Percentiles rank a stretch among this genome's conserved stretches.
These are phyloP conservation scores for Eucalyptus marginata DNA, from an alignment of 345 rosid genomes.

Conservation along the genomic window DNA sequence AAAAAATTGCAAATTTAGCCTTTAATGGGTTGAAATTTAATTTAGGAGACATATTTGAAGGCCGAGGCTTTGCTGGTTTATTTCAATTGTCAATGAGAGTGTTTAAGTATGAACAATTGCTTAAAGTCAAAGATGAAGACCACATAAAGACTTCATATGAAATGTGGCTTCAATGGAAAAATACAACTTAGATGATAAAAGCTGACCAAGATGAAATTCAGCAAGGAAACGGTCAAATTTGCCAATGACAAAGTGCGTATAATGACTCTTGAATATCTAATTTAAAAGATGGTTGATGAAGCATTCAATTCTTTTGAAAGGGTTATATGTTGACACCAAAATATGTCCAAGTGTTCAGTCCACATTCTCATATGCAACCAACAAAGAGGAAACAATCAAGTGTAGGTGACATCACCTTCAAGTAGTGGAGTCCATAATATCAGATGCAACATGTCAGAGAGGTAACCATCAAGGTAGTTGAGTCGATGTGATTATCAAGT, in stretches of 20 bases:
- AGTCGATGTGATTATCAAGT: not conserved
- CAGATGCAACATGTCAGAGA: not conserved
- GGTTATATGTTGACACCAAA: not conserved
- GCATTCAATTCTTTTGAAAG: not conserved
- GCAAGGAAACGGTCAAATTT: not conserved
- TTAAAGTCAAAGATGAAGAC: not conserved
- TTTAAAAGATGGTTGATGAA: not conserved
- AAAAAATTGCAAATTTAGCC: not conserved
- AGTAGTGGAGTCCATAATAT: not conserved
- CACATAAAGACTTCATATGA: not conserved
- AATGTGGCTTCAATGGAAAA: not conserved
- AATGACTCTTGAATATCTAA: not conserved
- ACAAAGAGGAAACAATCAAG: not conserved
- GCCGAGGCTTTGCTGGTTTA: not conserved
- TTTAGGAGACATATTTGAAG: not conserved
- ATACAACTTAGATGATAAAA: not conserved
- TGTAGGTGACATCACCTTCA: not conserved
- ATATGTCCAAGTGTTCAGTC: not conserved
- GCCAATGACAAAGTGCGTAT: not conserved
- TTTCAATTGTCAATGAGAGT: rapidly evolving
- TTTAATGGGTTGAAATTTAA: not conserved
- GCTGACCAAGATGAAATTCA: not conserved
- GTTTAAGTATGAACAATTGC: not conserved
- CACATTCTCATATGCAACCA: not conserved
- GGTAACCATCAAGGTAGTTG: not conserved